Percentiles rank a stretch among this genome's conserved stretches.
Conservation (phyloP, 2,329 filamentous ascomycete genomes). For the Fusarium clavum region DNA sequence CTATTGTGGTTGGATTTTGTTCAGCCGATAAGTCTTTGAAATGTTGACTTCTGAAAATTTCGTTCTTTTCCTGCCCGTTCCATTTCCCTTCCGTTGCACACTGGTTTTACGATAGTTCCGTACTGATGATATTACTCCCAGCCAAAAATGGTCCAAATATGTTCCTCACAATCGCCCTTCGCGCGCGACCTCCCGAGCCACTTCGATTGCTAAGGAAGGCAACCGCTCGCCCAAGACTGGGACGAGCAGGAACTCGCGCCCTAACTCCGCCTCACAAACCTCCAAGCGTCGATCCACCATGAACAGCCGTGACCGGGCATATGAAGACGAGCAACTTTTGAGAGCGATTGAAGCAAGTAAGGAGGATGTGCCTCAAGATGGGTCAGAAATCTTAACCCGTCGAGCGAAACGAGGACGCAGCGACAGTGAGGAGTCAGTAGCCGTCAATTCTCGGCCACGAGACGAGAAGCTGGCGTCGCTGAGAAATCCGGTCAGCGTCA, state of each 20-base stretch:
- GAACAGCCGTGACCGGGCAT: slow-evolving; percentile 95
- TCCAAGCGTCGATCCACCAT: slow-evolving; percentile 92
- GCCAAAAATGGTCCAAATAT: slow-evolving; percentile 75
- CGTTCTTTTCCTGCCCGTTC: background rate
- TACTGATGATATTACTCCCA: slow-evolving; percentile 56
- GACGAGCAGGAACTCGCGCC: slow-evolving; percentile 67
- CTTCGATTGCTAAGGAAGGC: slow-evolving; percentile 63
- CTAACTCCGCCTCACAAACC: slow-evolving; percentile 61
- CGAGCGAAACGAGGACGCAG: slow-evolving; percentile 87
- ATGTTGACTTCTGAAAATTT: background rate
- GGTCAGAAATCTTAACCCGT: slow-evolving; percentile 65
- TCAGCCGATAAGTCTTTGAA: background rate
- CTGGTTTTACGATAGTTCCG: background rate
- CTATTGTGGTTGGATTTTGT: background rate
- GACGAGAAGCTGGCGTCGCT: slow-evolving; percentile 41
- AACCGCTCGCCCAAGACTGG: slow-evolving; percentile 73
- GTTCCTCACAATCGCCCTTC: slow-evolving; percentile 68
- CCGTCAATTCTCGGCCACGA: slow-evolving; percentile 27
- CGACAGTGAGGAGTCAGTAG: slow-evolving; percentile 90
- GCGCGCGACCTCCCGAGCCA: slow-evolving; percentile 69
- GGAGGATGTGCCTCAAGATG: slow-evolving; percentile 71
- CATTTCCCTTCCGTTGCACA: background rate
- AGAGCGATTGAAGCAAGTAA: slow-evolving; percentile 96
- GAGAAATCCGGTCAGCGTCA: slow-evolving; percentile 77
- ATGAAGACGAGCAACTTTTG: slow-evolving; percentile 91